These are phyloP conservation scores for Monilinia polystroma DNA, from an alignment of 2,329 filamentous ascomycete genomes.

Conservation along the genomic window DNA sequence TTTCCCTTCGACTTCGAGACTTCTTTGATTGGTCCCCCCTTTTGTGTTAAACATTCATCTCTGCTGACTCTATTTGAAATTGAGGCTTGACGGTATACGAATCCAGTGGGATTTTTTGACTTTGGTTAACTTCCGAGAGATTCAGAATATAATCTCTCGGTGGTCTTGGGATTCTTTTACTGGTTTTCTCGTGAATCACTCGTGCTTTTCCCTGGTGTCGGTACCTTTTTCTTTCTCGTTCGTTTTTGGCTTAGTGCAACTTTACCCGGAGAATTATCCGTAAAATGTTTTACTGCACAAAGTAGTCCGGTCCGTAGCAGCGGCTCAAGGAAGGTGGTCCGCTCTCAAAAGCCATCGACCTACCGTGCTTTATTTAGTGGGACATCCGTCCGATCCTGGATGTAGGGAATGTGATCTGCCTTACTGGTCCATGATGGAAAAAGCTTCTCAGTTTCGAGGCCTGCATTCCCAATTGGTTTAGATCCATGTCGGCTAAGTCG, in stretches of 20 bases:
- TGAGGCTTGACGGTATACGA: neutral
- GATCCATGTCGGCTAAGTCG: conserved; percentile 1
- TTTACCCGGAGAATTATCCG: conserved; percentile 11
- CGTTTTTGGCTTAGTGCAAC: neutral
- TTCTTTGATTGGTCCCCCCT: neutral
- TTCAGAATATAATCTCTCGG: too few relatives aligned
- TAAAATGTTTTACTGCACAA: neutral
- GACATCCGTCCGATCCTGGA: neutral
- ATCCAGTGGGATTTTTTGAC: neutral
- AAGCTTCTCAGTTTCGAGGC: conserved; percentile 1
- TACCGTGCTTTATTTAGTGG: conserved; percentile 6
- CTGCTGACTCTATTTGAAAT: neutral
- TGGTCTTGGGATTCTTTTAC: neutral
- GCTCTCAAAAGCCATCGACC: neutral
- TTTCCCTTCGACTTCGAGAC: neutral
- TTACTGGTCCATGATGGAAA: neutral
- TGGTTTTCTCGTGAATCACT: too few relatives aligned
- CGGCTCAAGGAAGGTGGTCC: conserved; percentile 11
- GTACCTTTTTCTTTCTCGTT: too few relatives aligned
- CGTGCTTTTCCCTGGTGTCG: neutral
- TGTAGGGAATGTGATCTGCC: conserved; percentile 9
- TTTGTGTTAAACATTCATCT: neutral
- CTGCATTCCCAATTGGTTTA: conserved; percentile 7
- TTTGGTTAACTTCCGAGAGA: too few relatives aligned
- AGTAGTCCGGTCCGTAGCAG: neutral